phyloP scores from a whole-genome alignment of 2,329 filamentous ascomycete species.

The Phyllosticta paracitricarpa region DNA sequence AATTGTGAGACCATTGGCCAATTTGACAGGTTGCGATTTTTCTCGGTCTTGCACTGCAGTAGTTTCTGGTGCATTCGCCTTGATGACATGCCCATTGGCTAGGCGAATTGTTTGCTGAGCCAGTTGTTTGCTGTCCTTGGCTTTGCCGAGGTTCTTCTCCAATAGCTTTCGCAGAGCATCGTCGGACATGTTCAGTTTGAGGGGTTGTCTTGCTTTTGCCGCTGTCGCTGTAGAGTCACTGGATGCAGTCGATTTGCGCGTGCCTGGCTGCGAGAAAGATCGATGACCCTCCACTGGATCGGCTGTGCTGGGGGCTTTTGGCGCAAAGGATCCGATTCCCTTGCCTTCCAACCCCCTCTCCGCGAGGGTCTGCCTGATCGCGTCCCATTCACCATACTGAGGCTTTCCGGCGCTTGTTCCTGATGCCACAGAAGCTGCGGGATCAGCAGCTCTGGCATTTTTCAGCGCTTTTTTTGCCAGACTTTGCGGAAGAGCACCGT shows the following conservation, averaged over 20 bases:
- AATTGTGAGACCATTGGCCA: background rate
- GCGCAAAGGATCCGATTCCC: constrained; percentile 6
- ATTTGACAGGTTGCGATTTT: background rate
- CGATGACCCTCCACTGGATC: constrained; percentile 5
- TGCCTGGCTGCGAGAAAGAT: constrained; percentile 7
- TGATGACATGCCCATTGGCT: constrained; percentile 6
- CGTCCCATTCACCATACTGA: constrained; percentile 11
- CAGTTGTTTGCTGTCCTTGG: constrained; percentile 3
- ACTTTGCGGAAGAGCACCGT: constrained; percentile 1
- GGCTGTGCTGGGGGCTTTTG: constrained; percentile 3
- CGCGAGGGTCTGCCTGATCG: constrained; percentile 3
- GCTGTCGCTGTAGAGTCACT: background rate
- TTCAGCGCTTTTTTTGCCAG: constrained; percentile 10
- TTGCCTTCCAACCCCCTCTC: constrained; percentile 4
- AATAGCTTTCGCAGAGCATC: constrained; percentile 6
- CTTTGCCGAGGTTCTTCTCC: constrained; percentile 3
- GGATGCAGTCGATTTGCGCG: background rate
- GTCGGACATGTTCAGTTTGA: constrained; percentile 4
- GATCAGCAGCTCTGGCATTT: constrained; percentile 7
- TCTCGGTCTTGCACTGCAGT: background rate
- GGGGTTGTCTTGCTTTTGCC: background rate
- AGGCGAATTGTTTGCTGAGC: constrained; percentile 8
- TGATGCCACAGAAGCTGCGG: background rate
- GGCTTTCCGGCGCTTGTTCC: constrained; percentile 1
- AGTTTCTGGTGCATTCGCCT: background rate